A percentile compares a stretch with the other conserved stretches of the same genome.
Conservation (phyloP, 148 eudicot genomes). For the Bassia scoparia region DNA sequence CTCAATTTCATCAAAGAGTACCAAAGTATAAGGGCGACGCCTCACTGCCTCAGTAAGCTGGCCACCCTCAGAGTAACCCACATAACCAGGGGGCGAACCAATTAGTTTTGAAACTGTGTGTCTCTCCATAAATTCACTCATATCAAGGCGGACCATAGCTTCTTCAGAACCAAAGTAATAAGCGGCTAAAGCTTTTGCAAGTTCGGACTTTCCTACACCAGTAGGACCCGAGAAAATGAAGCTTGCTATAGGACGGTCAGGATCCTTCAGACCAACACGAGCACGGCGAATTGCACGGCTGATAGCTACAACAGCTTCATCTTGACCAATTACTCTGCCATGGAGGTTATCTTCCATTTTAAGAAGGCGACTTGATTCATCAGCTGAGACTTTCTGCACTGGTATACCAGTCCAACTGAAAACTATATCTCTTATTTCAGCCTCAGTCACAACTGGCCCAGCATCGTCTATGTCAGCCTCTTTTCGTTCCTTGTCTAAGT, state of each 20-base stretch:
- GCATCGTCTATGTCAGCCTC: constrained; percentile 52
- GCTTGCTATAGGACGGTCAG: constrained; percentile 82
- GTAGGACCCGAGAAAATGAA: constrained; percentile 93
- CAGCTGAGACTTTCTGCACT: constrained; percentile 66
- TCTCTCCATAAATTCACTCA: constrained; percentile 93
- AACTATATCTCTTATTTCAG: constrained; percentile 74
- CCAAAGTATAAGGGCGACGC: constrained; percentile 73
- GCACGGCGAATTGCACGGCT: constrained; percentile 82
- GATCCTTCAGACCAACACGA: constrained; percentile 80
- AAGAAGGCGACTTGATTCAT: constrained; percentile 79
- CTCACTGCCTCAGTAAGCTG: constrained; percentile 87
- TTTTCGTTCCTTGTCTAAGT: constrained; percentile 59
- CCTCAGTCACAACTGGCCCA: constrained; percentile 68
- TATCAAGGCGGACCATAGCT: constrained; percentile 78
- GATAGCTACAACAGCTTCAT: constrained; percentile 87
- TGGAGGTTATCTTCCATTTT: constrained; percentile 88
- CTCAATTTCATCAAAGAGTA: constrained; percentile 86
- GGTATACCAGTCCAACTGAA: constrained; percentile 90
- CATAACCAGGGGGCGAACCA: constrained; percentile 89
- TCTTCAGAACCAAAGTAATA: constrained; percentile 91
- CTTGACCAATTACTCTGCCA: constrained; percentile 72
- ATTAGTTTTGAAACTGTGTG: constrained; percentile 81
- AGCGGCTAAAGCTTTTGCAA: constrained; percentile 72
- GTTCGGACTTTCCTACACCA: constrained; percentile 82
- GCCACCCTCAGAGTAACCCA: constrained; percentile 82